phyloP scores from a whole-genome alignment of 805 yeast genomes.

The Schwanniomyces polymorphus region DNA sequence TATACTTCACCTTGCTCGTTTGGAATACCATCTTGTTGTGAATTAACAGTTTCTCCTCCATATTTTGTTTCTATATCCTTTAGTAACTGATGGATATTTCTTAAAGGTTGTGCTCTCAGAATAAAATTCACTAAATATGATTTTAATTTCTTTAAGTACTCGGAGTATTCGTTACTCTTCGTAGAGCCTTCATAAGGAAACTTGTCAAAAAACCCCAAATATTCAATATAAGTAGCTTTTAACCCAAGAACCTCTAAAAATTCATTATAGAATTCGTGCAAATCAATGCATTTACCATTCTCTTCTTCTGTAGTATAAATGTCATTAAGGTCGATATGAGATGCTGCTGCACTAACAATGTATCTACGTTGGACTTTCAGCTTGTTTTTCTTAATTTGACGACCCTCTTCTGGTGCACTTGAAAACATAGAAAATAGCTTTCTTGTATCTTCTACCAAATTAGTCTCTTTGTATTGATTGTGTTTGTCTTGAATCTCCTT shows the following conservation, averaged over 20 bases:
- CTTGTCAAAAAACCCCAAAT: conserved; percentile 45
- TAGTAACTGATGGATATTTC: conserved; percentile 29
- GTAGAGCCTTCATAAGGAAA: conserved; percentile 26
- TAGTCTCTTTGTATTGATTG: conserved; percentile 1
- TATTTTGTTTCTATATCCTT: conserved; percentile 7
- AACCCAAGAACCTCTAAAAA: conserved; percentile 48
- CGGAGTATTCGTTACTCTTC: conserved; percentile 32
- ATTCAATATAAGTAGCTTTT: conserved; percentile 48
- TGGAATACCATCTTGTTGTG: conserved; percentile 8
- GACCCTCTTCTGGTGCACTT: conserved; percentile 16
- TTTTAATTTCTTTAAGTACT: conserved; percentile 47
- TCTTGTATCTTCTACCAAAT: conserved; percentile 10
- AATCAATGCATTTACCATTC: conserved; percentile 65
- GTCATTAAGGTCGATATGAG: conserved; percentile 46
- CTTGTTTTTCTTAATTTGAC: conserved; percentile 10
- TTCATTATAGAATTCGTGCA: conserved; percentile 48
- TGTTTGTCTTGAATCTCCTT: conserved; percentile 3
- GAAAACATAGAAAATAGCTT: conserved; percentile 24
- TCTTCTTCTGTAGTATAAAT: conserved; percentile 61
- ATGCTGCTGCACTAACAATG: conserved; percentile 51
- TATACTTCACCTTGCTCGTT: conserved; percentile 36
- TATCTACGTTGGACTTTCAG: conserved; percentile 31
- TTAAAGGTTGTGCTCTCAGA: conserved; percentile 49
- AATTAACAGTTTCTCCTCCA: not conserved
- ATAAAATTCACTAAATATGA: conserved; percentile 53